A percentile compares a stretch with the other conserved stretches of the same genome.
These are phyloP conservation scores for Irpex sp. DNA, from an alignment of 1,284 basidiomycete species.

Conservation along the genomic window DNA sequence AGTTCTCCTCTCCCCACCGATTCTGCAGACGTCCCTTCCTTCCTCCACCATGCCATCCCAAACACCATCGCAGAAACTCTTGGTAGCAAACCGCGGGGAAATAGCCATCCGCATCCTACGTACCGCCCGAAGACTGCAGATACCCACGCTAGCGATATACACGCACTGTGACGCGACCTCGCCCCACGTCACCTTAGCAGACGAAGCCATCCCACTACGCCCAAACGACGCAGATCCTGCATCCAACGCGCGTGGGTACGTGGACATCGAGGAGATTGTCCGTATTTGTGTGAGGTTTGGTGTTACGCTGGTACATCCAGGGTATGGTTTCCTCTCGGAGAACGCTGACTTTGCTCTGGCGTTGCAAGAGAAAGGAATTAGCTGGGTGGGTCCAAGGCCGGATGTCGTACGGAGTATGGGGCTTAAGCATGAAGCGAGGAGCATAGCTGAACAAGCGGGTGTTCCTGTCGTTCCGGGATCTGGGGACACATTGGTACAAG, in stretches of 20 bases:
- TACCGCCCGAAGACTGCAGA: constrained; percentile 42
- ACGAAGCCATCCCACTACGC: constrained; percentile 39
- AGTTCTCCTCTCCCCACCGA: too few relatives aligned
- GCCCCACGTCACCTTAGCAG: constrained; percentile 48
- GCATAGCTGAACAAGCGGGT: constrained; percentile 41
- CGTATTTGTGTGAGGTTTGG: constrained; percentile 36
- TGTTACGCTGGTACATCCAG: constrained; percentile 58
- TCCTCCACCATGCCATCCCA: not conserved
- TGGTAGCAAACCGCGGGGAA: constrained; percentile 46
- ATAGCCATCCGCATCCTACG: constrained; percentile 53
- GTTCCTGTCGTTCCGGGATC: constrained; percentile 57
- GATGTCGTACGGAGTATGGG: constrained; percentile 53
- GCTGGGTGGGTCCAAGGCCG: constrained; percentile 56
- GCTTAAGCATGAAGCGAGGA: constrained; percentile 56
- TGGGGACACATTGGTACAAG: constrained; percentile 34
- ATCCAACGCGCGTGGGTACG: constrained; percentile 32
- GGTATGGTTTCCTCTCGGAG: constrained; percentile 68
- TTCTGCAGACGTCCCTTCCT: too few relatives aligned
- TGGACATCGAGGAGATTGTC: constrained; percentile 37
- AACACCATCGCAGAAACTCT: constrained; percentile 27
- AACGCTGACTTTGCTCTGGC: constrained; percentile 50
- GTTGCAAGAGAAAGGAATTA: constrained; percentile 45
- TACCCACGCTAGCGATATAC: constrained; percentile 50
- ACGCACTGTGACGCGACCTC: constrained; percentile 47
- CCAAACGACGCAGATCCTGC: constrained; percentile 2